Evolutionary conservation across 768 basidiomycete species (phyloP).

Genomic region (Obba rivulosa): DNA sequence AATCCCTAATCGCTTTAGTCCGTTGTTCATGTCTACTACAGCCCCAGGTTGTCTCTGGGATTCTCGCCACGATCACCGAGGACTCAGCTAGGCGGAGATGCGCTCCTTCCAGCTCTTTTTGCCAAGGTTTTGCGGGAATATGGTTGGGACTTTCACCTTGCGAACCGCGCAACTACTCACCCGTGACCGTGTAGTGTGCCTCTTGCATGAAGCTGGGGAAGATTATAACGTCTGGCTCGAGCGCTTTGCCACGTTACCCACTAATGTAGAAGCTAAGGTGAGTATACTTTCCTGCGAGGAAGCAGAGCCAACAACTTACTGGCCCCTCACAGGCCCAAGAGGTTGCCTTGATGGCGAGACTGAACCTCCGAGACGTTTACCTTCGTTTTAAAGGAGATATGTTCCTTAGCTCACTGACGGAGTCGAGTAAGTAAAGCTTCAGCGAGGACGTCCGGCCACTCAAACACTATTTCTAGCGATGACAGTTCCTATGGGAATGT

Average conservation of each 20-base stretch:
- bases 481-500: constrained; percentile 77
- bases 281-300: background rate
- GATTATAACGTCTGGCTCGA: constrained; percentile 51
- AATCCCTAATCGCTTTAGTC: background rate
- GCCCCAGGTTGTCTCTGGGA: constrained; percentile 13
- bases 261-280: constrained; percentile 57
- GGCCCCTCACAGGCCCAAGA: constrained; percentile 63
- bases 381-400: constrained; percentile 79
- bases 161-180: background rate
- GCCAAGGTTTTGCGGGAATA: constrained; percentile 61
- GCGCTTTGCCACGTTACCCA: constrained; percentile 50
- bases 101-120: constrained; percentile 54
- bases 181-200: constrained; percentile 46
- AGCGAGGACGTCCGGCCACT: background rate
- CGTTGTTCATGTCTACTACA: background rate
- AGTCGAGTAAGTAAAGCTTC: constrained; percentile 66
- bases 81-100: constrained; percentile 30
- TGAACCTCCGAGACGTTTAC: constrained; percentile 77
- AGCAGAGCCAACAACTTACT: no score
- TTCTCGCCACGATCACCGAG: constrained; percentile 15
- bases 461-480: constrained; percentile 49
- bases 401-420: constrained; percentile 83
- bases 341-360: constrained; percentile 64
- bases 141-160: constrained; percentile 41
- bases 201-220: constrained; percentile 50